Evolutionary conservation across 768 basidiomycete genomes (phyloP), one percentile per base, ranked within the genome.

Genomic region (Kwoniella newhampshirensis): DNA sequence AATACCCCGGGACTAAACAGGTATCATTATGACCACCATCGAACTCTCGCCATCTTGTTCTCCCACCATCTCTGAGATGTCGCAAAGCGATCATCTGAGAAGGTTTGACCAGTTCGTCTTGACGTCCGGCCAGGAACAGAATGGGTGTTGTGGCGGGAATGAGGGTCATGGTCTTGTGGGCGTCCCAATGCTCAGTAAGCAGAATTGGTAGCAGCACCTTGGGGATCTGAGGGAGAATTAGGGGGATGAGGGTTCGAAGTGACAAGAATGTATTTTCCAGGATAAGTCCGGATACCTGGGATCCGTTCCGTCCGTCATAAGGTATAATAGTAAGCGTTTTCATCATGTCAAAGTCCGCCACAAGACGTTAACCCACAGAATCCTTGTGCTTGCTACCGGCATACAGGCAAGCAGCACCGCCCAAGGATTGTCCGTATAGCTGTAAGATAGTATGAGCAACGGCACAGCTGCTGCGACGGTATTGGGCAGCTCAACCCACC

Each of bases 221-320:
- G 0, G 82, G 80, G 27, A 92, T 81, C 28, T 83, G 72, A 5
- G 92, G 92, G 30, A 96, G 78, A 15, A 87, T 83, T 59, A 84
- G 79, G 0, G 90, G 92, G n/a, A 96, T 84, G 15, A 94, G 83
- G 48, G 81, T 82, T 4, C 87, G 87, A 26, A 97, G 82, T 39
- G 87, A 90, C 30, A 87, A 84, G 75, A 96, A 96, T 0, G 93
- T 94, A 74, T 96, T 98, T 79, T 97, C 93, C 56, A 97, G 81
- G 54, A 97, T 83, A 15, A 96, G 80, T 0, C 86, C 92, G 17
- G 79, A 55, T 54, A 94, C 84, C 87, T 90, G 61, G 9, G 3
- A 21, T 13, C 32, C 32, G 46, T n/a, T 46, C 18, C 45, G 53
- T 9, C 32, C 32, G 32, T 32, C n/a, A n/a, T n/a, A n/a, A n/a